These are phyloP conservation scores for Aspergillus bridgeri DNA, from an alignment of 495 filamentous ascomycete species.

Conservation along the genomic window DNA sequence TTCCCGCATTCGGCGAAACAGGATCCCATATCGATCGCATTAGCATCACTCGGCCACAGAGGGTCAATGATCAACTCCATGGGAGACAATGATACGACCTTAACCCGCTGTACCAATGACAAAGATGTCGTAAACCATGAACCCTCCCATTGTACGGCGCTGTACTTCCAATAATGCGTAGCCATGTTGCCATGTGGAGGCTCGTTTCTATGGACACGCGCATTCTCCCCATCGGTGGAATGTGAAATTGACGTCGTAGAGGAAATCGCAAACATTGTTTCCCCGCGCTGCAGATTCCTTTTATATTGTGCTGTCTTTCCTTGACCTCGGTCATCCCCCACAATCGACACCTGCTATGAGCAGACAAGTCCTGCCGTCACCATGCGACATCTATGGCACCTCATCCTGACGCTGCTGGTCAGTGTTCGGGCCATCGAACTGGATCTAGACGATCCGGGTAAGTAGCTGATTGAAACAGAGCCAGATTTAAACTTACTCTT, in stretches of 20 bases:
- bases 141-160: neutral
- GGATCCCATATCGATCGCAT: neutral
- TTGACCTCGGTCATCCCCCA: neutral
- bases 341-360: neutral
- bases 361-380: neutral
- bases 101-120: neutral
- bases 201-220: slow-evolving; percentile 4
- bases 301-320: neutral
- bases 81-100: neutral
- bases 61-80: neutral
- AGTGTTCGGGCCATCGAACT: slow-evolving; percentile 20
- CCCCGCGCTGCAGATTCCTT: neutral
- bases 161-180: neutral
- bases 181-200: slow-evolving; percentile 4
- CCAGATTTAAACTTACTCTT: slow-evolving; percentile 1
- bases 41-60: neutral
- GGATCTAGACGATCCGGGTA: slow-evolving; percentile 18
- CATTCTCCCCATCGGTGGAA: slow-evolving; percentile 11
- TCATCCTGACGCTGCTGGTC: slow-evolving; percentile 12
- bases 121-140: neutral
- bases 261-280: slow-evolving; percentile 3
- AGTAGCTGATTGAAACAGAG: no score
- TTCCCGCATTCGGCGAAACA: slow-evolving; percentile 9
- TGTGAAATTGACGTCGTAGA: slow-evolving; percentile 5
- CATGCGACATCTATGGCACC: slow-evolving; percentile 17